Percentiles rank a stretch among this genome's conserved stretches.
Conservation (phyloP, 257 asterid genomes). For the Plantago elongata region DNA sequence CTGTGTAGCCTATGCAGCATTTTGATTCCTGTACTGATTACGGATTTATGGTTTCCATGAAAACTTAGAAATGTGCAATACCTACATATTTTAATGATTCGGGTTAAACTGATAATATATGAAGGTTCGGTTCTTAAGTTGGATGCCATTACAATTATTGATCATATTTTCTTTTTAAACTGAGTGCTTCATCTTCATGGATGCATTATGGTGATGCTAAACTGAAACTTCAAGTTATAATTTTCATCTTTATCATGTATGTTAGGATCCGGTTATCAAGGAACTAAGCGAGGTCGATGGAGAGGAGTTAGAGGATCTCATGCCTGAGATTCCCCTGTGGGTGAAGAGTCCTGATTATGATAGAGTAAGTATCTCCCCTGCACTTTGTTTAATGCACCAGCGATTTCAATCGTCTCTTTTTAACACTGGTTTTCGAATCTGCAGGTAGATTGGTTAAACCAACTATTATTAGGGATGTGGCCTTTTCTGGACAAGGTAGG, state of each 20-base stretch:
- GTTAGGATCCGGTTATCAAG: slow-evolving; percentile 44
- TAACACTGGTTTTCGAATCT: slow-evolving; percentile 13
- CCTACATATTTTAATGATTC: no score
- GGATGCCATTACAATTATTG: no score
- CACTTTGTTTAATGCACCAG: background rate
- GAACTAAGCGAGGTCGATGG: slow-evolving; percentile 54
- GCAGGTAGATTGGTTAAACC: slow-evolving; percentile 90
- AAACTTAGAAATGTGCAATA: no score
- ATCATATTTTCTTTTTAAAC: no score
- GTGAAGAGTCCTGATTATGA: slow-evolving; percentile 83
- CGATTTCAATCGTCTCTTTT: background rate
- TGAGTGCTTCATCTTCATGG: no score
- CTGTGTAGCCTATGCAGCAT: no score
- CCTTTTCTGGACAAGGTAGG: slow-evolving; percentile 80
- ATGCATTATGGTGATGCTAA: no score
- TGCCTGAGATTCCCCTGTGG: slow-evolving; percentile 83
- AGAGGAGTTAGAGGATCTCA: slow-evolving; percentile 50
- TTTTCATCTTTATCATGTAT: background rate
- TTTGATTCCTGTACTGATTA: no score
- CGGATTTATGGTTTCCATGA: no score
- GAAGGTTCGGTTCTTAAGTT: no score
- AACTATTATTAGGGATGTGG: slow-evolving; percentile 64
- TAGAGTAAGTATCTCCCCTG: slow-evolving; percentile 41
- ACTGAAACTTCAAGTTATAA: no score
- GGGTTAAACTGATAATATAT: no score